These are phyloP conservation scores for Alternaria triticina DNA, from an alignment of 2,329 filamentous ascomycete genomes.

Conservation along the genomic window DNA sequence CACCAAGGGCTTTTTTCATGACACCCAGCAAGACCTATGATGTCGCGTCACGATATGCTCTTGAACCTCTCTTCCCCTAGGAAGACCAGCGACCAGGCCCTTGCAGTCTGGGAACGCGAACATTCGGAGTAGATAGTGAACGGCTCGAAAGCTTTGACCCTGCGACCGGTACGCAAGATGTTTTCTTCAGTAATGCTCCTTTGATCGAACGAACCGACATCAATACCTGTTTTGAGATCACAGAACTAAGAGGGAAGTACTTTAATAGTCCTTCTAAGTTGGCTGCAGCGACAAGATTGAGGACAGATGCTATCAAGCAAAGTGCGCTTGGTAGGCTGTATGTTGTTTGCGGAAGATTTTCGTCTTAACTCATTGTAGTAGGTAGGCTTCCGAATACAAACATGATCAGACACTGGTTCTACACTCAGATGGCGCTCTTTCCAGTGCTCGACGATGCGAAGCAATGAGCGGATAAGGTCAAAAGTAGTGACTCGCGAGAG, in stretches of 20 bases:
- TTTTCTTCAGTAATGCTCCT: slow-evolving; percentile 44
- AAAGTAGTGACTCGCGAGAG: slow-evolving; percentile 25
- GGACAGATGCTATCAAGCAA: slow-evolving; percentile 40
- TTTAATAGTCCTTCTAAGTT: slow-evolving; percentile 21
- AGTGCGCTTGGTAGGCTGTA: slow-evolving; percentile 32
- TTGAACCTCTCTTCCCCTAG: slow-evolving; percentile 46
- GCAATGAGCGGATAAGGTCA: slow-evolving; percentile 24
- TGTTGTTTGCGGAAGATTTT: not conserved
- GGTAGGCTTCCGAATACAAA: slow-evolving; percentile 40
- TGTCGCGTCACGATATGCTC: slow-evolving; percentile 47
- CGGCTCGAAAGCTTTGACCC: slow-evolving; percentile 16
- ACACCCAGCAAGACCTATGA: slow-evolving; percentile 40
- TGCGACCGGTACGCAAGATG: slow-evolving; percentile 31
- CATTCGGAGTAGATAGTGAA: slow-evolving; percentile 46
- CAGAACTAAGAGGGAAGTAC: slow-evolving; percentile 36
- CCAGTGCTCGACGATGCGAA: slow-evolving; percentile 30
- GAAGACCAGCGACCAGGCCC: slow-evolving; percentile 41
- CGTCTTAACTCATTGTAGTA: not conserved
- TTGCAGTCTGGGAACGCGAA: slow-evolving; percentile 33
- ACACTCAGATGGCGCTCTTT: slow-evolving; percentile 38
- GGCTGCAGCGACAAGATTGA: not conserved
- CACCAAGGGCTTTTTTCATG: slow-evolving; percentile 48
- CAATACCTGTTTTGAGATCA: slow-evolving; percentile 42
- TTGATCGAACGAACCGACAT: slow-evolving; percentile 41
- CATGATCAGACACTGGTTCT: slow-evolving; percentile 44